Conservation (phyloP, 2,329 filamentous ascomycete genomes). For the Fusarium redolens region DNA sequence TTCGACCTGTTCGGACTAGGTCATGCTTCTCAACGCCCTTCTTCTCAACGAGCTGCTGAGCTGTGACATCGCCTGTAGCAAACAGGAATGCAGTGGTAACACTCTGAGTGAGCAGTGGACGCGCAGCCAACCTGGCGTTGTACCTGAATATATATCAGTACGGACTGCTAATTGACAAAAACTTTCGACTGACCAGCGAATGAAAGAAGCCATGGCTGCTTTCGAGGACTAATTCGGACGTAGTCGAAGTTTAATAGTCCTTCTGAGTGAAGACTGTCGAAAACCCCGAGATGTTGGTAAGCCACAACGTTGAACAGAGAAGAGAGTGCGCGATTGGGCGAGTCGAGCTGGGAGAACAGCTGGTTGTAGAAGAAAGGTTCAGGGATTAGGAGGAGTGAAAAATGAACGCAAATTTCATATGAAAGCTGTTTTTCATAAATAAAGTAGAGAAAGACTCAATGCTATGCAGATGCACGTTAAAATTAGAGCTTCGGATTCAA, state of each 20-base stretch:
- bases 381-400: conserved; percentile 10
- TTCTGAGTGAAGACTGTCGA: conserved; percentile 9
- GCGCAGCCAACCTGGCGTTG: conserved; percentile 81
- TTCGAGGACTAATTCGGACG: not conserved
- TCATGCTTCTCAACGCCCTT: conserved; percentile 83
- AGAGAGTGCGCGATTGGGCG: conserved; percentile 25
- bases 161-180: not conserved
- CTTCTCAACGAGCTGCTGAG: conserved; percentile 91
- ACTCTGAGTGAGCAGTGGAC: conserved; percentile 90
- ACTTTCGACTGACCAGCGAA: conserved; percentile 47
- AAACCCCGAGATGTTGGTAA: conserved; percentile 19
- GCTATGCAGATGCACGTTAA: not conserved
- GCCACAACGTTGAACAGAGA: conserved; percentile 34
- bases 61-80: conserved; percentile 88
- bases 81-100: conserved; percentile 93
- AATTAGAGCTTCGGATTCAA: conserved; percentile 15
- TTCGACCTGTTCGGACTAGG: conserved; percentile 75
- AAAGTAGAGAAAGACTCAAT: not conserved
- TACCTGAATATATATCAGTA: conserved; percentile 70
- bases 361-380: conserved; percentile 6
- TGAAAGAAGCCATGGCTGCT: conserved; percentile 43
- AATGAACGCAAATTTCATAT: not conserved
- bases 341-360: not conserved
- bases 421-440: not conserved
- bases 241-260: conserved; percentile 27